Conservation (phyloP, 441 rosid genomes). For the Syzygium syzygioides region DNA sequence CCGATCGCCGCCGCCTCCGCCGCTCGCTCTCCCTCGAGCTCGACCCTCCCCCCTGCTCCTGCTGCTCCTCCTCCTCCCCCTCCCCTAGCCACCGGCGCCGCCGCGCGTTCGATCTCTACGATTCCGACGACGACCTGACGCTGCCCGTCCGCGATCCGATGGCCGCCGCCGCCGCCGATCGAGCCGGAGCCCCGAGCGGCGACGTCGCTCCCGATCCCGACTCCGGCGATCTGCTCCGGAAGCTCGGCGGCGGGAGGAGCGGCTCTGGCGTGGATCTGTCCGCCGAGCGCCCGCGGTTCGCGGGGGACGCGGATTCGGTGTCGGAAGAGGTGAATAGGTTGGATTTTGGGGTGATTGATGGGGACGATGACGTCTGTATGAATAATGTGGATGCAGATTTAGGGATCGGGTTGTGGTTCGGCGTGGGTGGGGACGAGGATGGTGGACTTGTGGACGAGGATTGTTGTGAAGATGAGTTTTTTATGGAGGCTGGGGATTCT, state of each 20-base stretch:
- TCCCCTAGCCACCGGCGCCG: background rate
- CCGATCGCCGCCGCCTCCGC: background rate
- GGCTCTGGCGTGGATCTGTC: background rate
- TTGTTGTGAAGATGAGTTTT: constrained; percentile 15
- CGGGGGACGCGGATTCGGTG: constrained; percentile 15
- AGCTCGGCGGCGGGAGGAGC: background rate
- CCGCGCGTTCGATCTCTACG: background rate
- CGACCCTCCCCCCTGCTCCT: background rate
- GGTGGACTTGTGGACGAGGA: background rate
- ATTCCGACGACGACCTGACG: background rate
- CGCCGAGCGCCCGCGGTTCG: constrained; percentile 43
- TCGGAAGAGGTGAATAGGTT: constrained; percentile 33
- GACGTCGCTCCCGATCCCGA: background rate
- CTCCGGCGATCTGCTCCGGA: background rate
- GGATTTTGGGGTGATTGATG: constrained; percentile 41
- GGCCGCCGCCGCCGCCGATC: background rate
- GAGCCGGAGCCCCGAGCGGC: background rate
- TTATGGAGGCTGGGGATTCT: constrained; percentile 10
- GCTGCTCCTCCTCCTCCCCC: background rate
- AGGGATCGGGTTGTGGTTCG: constrained; percentile 42
- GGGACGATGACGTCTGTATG: constrained; percentile 20
- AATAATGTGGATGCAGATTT: constrained; percentile 40
- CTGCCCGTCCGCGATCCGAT: background rate
- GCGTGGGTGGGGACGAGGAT: constrained; percentile 1
- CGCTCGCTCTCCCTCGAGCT: background rate